Conservation (phyloP, 768 basidiomycete species). For the Austroboletus eburneus region DNA sequence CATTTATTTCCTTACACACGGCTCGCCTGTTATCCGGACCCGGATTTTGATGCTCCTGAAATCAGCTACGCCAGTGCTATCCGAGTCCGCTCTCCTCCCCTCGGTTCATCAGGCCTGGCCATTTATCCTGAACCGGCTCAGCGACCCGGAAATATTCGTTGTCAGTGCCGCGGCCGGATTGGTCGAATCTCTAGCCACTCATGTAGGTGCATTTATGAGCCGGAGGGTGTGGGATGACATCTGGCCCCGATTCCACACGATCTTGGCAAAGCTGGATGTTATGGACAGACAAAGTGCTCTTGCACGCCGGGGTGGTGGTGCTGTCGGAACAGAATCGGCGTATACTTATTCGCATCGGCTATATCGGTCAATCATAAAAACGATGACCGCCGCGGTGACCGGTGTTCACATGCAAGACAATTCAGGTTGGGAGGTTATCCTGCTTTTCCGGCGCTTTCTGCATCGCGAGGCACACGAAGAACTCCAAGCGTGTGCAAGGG, state of each 20-base stretch:
- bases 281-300: slow-evolving; percentile 68
- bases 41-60: slow-evolving; percentile 74
- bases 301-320: slow-evolving; percentile 46
- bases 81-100: slow-evolving; percentile 73
- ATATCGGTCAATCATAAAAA: slow-evolving; percentile 69
- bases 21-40: slow-evolving; percentile 80
- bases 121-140: slow-evolving; percentile 82
- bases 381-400: slow-evolving; percentile 63
- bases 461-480: slow-evolving; percentile 64
- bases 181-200: slow-evolving; percentile 63
- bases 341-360: slow-evolving; percentile 81
- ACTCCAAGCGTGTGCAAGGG: slow-evolving; percentile 61
- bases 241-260: slow-evolving; percentile 75
- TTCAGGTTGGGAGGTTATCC: slow-evolving; percentile 76
- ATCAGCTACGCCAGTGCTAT: slow-evolving; percentile 67
- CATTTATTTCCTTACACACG: slow-evolving; percentile 86
- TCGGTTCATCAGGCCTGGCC: slow-evolving; percentile 90
- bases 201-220: slow-evolving; percentile 84
- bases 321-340: slow-evolving; percentile 60
- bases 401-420: slow-evolving; percentile 68
- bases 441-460: slow-evolving; percentile 76
- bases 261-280: slow-evolving; percentile 58
- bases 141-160: slow-evolving; percentile 72
- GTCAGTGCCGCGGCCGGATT: slow-evolving; percentile 70
- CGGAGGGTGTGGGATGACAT: slow-evolving; percentile 85